Conservation (phyloP, 208 protist genomes). For the Leishmania mexicana region DNA sequence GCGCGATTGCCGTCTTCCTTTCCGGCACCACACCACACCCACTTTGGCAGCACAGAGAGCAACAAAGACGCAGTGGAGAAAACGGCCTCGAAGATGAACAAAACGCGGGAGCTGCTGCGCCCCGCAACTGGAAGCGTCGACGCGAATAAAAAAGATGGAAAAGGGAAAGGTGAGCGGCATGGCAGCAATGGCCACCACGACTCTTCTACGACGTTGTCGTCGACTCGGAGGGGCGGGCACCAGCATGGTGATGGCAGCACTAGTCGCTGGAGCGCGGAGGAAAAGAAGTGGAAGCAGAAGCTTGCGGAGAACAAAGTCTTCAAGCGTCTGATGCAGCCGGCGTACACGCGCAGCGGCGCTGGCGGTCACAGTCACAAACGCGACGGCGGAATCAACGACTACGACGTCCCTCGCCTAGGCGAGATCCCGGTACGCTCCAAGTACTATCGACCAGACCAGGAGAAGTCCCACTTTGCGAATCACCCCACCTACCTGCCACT, state of each 20-base stretch:
- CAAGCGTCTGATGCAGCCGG: slow-evolving; percentile 29
- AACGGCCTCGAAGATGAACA: slow-evolving; percentile 13
- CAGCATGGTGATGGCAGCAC: neutral
- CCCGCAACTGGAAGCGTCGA: slow-evolving; percentile 17
- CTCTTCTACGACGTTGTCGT: neutral
- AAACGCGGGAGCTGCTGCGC: slow-evolving; percentile 22
- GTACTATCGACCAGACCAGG: slow-evolving; percentile 28
- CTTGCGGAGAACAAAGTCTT: slow-evolving; percentile 32
- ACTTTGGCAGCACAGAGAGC: neutral
- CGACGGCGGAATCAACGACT: neutral
- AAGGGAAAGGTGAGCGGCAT: neutral
- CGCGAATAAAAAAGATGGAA: neutral
- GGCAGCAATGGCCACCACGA: neutral
- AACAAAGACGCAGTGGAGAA: neutral
- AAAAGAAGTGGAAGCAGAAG: slow-evolving; percentile 28
- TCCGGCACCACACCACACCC: neutral
- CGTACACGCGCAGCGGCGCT: neutral
- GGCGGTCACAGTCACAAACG: neutral
- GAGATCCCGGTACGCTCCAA: slow-evolving; percentile 34
- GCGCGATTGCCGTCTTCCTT: neutral
- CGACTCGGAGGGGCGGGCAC: neutral
- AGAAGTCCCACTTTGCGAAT: slow-evolving; percentile 18
- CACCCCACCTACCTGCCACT: slow-evolving; percentile 23
- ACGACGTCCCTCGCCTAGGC: slow-evolving; percentile 18
- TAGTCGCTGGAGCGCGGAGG: slow-evolving; percentile 2